Evolutionary conservation across 805 yeast genomes (phyloP), one percentile per base, ranked within the genome.

Genomic region (Candida schatavii): DNA sequence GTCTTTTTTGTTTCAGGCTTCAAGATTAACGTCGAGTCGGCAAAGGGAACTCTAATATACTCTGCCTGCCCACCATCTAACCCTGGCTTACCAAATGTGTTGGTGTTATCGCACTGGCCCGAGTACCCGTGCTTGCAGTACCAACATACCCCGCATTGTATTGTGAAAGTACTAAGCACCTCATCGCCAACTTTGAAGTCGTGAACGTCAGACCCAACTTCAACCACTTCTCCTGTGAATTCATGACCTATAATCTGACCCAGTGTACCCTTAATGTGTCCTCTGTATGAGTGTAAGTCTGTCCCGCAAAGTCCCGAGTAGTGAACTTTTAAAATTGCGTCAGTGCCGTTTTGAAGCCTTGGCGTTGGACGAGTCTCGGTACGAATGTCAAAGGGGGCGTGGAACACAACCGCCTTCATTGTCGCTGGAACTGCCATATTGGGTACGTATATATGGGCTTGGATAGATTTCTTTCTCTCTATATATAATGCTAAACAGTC

Each of bases 21-120:
- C 30, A 62, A 70, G 40, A 68, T 64, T 50, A 80, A 56, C 1
- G 80, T 74, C 10, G 72, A 61, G 35, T 70, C 75, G 3, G 85
- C 85, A 45, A 60, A 66, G 6, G 85, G 85, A n/a, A 80, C 72
- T 20, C 78, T 54, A 13, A 78, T 78, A 48, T 71, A 80, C 53
- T 80, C 83, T 1, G 84, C 83, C 50, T 80, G 85, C 1, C 78
- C 83, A 1, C 85, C 85, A 45, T 78, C 75, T 15, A 79, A 59
- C 0, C 75, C 77, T 25, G 70, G 57, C 35, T 80, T 77, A 2
- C 85, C 85, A 57, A 80, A 80, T 11, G 81, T 79, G 51, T 68
- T 74, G 36, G 81, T 72, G 19, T 65, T 61, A 21, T 68, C 72
- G 56, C 86, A 80, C 37, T 75, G 74, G 2, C 81, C 78, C 9